A percentile compares a stretch with the other conserved stretches of the same genome.
phyloP scores from a whole-genome alignment of 371 early-diverging fungal genomes.

The Synchytrium microbalum region DNA sequence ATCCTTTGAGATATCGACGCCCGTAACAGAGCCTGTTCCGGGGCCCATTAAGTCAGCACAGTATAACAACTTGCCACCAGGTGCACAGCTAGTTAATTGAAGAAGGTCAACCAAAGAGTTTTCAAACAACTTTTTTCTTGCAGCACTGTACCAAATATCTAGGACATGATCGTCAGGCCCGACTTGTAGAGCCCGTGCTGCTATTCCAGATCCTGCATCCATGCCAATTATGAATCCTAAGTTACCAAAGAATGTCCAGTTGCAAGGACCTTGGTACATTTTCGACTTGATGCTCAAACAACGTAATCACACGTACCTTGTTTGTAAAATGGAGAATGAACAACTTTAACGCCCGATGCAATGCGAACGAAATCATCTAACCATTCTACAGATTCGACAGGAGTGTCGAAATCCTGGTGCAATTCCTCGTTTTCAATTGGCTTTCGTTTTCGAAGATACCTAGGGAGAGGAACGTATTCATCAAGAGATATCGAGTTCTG shows the following conservation, averaged over 20 bases:
- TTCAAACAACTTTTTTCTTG: slow-evolving; percentile 6
- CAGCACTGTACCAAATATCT: slow-evolving; percentile 55
- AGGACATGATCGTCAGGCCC: slow-evolving; percentile 63
- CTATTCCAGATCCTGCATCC: slow-evolving; percentile 51
- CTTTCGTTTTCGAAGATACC: not conserved
- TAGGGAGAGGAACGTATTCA: not conserved
- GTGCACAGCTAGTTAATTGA: slow-evolving; percentile 21
- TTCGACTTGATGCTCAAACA: too few species aligned
- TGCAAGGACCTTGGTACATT: too few species aligned
- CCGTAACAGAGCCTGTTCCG: slow-evolving; percentile 71
- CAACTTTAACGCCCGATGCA: not conserved
- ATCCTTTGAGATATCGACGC: slow-evolving; percentile 75
- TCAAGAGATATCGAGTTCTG: not conserved
- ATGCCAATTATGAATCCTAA: too few species aligned
- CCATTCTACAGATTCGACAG: not conserved
- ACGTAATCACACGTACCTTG: not conserved
- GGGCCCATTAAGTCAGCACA: slow-evolving; percentile 59
- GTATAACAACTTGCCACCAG: slow-evolving; percentile 77
- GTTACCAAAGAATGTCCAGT: too few species aligned
- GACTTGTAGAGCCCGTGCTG: slow-evolving; percentile 53
- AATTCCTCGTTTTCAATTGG: not conserved
- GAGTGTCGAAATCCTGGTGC: not conserved
- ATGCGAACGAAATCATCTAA: not conserved
- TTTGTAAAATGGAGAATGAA: not conserved
- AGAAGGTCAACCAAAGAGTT: not conserved